Evolutionary conservation across 805 yeast genomes (phyloP).

Genomic region (Phaffomyces antillensis): DNA sequence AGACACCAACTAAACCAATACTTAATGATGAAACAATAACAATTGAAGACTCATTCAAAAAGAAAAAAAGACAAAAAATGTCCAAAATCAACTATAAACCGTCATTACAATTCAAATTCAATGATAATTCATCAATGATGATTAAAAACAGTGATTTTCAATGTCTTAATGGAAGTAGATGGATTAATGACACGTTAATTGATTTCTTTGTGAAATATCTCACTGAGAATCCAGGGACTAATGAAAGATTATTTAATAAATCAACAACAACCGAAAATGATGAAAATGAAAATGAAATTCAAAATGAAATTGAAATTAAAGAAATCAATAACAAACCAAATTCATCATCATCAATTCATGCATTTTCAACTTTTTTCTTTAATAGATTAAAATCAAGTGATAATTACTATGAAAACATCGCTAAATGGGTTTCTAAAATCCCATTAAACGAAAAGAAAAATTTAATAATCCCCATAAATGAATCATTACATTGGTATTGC

Average conservation of each 20-base stretch:
- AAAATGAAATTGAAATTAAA: too few relatives aligned
- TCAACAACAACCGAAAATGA: too few relatives aligned
- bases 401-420: slow-evolving; percentile 53
- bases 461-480: slow-evolving; percentile 76
- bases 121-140: slow-evolving; percentile 45
- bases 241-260: background rate
- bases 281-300: too few relatives aligned
- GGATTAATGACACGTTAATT: slow-evolving; percentile 85
- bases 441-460: slow-evolving; percentile 53
- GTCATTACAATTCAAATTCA: slow-evolving; percentile 41
- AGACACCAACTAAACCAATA: background rate
- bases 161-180: slow-evolving; percentile 71
- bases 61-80: slow-evolving; percentile 7
- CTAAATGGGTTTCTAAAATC: slow-evolving; percentile 70
- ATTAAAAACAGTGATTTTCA: slow-evolving; percentile 67
- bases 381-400: slow-evolving; percentile 45
- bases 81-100: slow-evolving; percentile 28
- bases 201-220: slow-evolving; percentile 73
- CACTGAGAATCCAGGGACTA: slow-evolving; percentile 29
- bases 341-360: slow-evolving; percentile 22
- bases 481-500: slow-evolving; percentile 81
- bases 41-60: background rate
- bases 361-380: slow-evolving; percentile 82
- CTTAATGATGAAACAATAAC: background rate
- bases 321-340: too few relatives aligned